Evolutionary conservation across 2,329 filamentous ascomycete species (phyloP).

Genomic region (Trichoderma sp.): DNA sequence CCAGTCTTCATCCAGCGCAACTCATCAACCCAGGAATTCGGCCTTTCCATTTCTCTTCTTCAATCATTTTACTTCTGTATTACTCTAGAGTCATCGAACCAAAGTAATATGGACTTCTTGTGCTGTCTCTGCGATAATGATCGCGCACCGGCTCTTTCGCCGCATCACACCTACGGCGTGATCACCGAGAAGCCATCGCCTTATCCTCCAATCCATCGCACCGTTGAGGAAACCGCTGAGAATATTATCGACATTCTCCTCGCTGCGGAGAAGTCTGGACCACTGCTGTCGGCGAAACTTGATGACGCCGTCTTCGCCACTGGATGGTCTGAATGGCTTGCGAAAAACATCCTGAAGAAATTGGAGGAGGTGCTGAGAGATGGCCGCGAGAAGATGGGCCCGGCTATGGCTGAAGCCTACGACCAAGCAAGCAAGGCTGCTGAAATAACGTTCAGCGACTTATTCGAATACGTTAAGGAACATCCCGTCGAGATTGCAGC

Average conservation of each 20-base stretch:
- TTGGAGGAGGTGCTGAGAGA: background rate
- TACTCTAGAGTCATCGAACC: background rate
- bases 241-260: background rate
- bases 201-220: background rate
- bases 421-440: background rate
- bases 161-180: background rate
- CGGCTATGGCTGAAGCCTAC: constrained; percentile 3
- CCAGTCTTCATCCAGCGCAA: background rate
- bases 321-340: constrained; percentile 13
- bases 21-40: background rate
- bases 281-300: background rate
- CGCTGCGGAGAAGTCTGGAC: background rate
- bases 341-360: constrained; percentile 9
- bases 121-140: background rate
- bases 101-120: background rate
- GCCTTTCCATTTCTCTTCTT: background rate
- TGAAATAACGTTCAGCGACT: background rate
- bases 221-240: background rate
- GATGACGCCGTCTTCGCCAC: background rate
- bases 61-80: background rate
- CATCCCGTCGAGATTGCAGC: constrained; percentile 3
- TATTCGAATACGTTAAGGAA: background rate
- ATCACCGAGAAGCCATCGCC: background rate
- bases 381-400: constrained; percentile 5
- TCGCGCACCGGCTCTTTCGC: background rate